Evolutionary conservation across 2,329 filamentous ascomycete species (phyloP).

Genomic region (Alternaria sp.): DNA sequence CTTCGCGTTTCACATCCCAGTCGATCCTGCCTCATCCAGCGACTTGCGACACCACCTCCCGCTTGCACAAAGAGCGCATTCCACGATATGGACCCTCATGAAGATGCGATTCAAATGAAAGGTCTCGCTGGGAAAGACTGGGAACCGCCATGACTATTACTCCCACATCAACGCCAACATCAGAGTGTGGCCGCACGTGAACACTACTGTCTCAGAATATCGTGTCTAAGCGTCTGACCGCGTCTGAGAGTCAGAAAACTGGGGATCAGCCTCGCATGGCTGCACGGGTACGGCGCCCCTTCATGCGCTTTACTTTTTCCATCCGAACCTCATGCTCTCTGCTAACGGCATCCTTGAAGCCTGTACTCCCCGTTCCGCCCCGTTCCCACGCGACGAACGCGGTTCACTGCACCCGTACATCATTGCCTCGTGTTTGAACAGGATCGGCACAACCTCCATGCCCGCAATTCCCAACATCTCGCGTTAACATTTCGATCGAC

Average conservation of each 20-base stretch:
- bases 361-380: neutral
- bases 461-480: neutral
- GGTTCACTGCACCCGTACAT: neutral
- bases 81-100: neutral
- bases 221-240: slow-evolving; percentile 6
- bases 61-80: neutral
- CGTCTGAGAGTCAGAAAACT: slow-evolving; percentile 5
- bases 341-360: slow-evolving; percentile 3
- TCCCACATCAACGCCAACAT: neutral
- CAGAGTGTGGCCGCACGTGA: neutral
- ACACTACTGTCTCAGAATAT: slow-evolving; percentile 9
- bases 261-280: slow-evolving; percentile 5
- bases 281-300: slow-evolving; percentile 1
- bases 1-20: slow-evolving; percentile 11
- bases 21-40: slow-evolving; percentile 10
- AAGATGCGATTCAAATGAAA: neutral
- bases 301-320: slow-evolving; percentile 7
- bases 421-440: neutral
- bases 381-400: neutral
- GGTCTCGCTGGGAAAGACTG: neutral
- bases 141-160: neutral
- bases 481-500: slow-evolving; percentile 6
- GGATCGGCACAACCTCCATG: slow-evolving; percentile 11
- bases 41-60: slow-evolving; percentile 1
- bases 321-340: neutral